These are phyloP conservation scores for Eucalyptus viminalis DNA, from an alignment of 345 rosid species.

Conservation along the genomic window DNA sequence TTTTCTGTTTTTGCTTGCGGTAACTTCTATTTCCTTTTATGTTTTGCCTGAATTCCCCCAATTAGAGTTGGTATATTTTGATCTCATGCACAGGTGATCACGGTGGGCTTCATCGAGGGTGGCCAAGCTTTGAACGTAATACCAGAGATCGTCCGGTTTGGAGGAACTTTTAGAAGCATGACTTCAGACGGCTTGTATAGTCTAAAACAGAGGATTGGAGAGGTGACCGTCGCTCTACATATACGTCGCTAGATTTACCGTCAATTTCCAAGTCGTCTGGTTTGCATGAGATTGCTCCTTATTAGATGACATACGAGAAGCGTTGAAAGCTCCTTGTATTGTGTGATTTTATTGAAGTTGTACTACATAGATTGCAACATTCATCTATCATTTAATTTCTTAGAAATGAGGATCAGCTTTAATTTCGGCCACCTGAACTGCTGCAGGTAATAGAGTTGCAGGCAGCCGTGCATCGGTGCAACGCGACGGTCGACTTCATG, in stretches of 20 bases:
- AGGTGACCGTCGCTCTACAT: conserved; percentile 9
- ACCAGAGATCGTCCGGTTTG: conserved; percentile 30
- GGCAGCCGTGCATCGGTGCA: conserved; percentile 34
- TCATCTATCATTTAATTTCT: not conserved
- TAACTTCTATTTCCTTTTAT: not conserved
- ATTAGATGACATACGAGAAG: not conserved
- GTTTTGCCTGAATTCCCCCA: not conserved
- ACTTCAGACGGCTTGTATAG: conserved; percentile 19
- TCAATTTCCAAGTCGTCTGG: not conserved
- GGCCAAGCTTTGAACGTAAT: conserved; percentile 32
- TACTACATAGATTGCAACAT: not conserved
- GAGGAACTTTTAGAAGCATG: conserved; percentile 40
- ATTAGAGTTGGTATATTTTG: not conserved
- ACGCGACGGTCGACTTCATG: conserved; percentile 32
- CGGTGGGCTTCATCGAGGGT: conserved; percentile 23
- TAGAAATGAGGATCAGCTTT: not conserved
- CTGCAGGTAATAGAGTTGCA: conserved; percentile 29
- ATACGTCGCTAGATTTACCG: not conserved
- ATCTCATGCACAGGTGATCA: not conserved
- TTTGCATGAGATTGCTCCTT: not conserved
- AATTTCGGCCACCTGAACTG: not conserved
- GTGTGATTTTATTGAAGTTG: not conserved
- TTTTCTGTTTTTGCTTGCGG: not conserved
- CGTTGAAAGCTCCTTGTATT: not conserved
- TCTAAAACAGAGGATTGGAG: conserved; percentile 24